Percentiles rank a stretch among this genome's conserved stretches.
Conservation (phyloP, 768 basidiomycete species). For the Suillus placidus region DNA sequence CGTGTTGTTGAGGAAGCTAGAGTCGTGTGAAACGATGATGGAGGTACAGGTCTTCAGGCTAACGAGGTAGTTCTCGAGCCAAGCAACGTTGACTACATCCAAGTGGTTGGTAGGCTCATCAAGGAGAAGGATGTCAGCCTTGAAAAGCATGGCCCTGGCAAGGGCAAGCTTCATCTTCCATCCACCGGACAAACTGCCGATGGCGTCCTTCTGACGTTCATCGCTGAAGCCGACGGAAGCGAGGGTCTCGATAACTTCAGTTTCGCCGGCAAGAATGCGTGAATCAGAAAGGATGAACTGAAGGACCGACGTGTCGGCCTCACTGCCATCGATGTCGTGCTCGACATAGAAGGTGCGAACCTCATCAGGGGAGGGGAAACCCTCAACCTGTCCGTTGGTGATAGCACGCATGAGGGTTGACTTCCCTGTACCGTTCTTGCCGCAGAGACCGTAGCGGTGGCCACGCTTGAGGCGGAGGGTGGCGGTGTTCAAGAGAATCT, state of each 20-base stretch:
- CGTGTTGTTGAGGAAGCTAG: conserved; percentile 95
- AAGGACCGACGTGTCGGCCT: conserved; percentile 88
- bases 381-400: conserved; percentile 95
- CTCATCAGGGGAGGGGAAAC: conserved; percentile 96
- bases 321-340: conserved; percentile 97
- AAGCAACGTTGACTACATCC: conserved; percentile 96
- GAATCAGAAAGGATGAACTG: conserved; percentile 86
- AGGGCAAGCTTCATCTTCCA: conserved; percentile 99
- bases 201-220: conserved; percentile 81
- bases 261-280: conserved; percentile 70
- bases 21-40: conserved; percentile 98
- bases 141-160: conserved; percentile 96
- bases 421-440: conserved; percentile 99
- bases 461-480: conserved; percentile 97
- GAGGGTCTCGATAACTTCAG: conserved; percentile 80
- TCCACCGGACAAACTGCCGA: conserved; percentile 93
- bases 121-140: conserved; percentile 93
- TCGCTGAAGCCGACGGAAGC: conserved; percentile 91
- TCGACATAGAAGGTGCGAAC: conserved; percentile 99
- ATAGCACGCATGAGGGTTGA: conserved; percentile 93
- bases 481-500: conserved; percentile 96
- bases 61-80: conserved; percentile 94
- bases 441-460: conserved; percentile 97
- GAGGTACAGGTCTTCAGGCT: conserved; percentile 90
- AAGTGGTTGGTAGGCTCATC: conserved; percentile 98